Base-by-base conservation (phyloP, 1,284 basidiomycete species). In the Ustilago hordei region DNA sequence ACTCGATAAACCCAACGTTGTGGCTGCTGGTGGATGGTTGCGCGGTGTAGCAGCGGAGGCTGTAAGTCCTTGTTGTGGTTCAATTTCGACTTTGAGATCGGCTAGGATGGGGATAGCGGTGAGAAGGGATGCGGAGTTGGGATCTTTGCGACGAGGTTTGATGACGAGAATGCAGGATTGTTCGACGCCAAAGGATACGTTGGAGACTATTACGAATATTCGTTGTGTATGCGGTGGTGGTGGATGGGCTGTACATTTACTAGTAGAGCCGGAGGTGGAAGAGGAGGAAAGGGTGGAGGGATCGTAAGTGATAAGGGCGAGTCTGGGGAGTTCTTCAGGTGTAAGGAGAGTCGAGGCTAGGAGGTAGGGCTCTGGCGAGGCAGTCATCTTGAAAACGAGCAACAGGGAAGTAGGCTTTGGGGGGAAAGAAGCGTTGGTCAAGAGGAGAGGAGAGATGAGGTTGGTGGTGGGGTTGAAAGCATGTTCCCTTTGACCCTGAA, bases 121-220 rank as follows among this genome's bases (percentile, higher is more conserved):
- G 31, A 77, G 62, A 15, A 77, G 38, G 8, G 62, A 39, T 1
- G 75, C 70, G 2, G 74, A 74, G 38, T 45, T 38, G 1, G 69
- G 59, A 23, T 75, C 64, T 35, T 55, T 67, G 6, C 71, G 48
- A 2, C 74, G 55, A 12, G 70, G 78, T 52, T 69, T 74, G 68
- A 80, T 52, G 41, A 73, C 58, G 45, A 80, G 63, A 38, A 80
- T 39, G 53, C 67, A 69, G 2, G 74, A 72, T 31, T 77, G 71
- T 36, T 80, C 78, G 7, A 71, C 56, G 31, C 63, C 60, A 34
- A 58, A 48, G 8, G 56, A 57, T 31, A 80, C 63, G 47, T 80
- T 74, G n/a, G 70, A 74, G 59, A 75, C 68, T 32, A 80, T 71
- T 52, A 60, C 63, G 54, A 80, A 77, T 60, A 80, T 77, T 43